phyloP scores from a whole-genome alignment of 169 alveolate genomes.

The Sarcocystis neurona region DNA sequence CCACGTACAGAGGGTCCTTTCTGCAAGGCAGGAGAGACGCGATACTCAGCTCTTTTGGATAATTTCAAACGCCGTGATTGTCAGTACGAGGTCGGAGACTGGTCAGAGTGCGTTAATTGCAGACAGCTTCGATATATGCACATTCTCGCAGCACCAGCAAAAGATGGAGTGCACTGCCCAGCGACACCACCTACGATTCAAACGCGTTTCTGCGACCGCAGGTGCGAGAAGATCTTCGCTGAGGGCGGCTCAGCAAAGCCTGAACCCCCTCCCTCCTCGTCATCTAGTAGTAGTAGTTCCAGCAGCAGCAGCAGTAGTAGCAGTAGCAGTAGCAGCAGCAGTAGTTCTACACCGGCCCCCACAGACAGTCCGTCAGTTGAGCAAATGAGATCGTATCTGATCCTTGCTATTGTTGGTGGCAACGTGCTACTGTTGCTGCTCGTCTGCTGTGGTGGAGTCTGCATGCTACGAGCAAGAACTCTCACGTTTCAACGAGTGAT shows the following conservation, averaged over 20 bases:
- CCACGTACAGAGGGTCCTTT: constrained; percentile 19
- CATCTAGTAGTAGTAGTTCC: neutral
- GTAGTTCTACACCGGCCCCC: neutral
- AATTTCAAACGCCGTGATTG: neutral
- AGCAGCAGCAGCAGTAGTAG: neutral
- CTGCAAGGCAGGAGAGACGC: neutral
- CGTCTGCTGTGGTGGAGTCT: neutral
- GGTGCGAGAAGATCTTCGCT: constrained; percentile 16
- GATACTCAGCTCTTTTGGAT: neutral
- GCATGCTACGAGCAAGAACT: neutral
- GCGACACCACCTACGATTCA: neutral
- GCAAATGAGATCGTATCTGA: neutral
- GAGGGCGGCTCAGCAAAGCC: neutral
- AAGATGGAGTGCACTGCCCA: neutral
- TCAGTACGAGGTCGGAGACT: constrained; percentile 23
- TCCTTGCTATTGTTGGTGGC: neutral
- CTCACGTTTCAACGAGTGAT: neutral
- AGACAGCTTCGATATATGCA: constrained; percentile 13
- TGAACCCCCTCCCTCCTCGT: neutral
- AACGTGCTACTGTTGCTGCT: neutral
- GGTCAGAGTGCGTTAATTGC: constrained; percentile 33
- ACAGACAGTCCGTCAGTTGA: neutral
- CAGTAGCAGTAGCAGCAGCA: too few relatives aligned
- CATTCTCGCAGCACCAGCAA: constrained; percentile 15
- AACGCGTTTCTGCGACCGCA: neutral